phyloP scores from a whole-genome alignment of 164 flowering plant species.

The Chimonanthus praecox region DNA sequence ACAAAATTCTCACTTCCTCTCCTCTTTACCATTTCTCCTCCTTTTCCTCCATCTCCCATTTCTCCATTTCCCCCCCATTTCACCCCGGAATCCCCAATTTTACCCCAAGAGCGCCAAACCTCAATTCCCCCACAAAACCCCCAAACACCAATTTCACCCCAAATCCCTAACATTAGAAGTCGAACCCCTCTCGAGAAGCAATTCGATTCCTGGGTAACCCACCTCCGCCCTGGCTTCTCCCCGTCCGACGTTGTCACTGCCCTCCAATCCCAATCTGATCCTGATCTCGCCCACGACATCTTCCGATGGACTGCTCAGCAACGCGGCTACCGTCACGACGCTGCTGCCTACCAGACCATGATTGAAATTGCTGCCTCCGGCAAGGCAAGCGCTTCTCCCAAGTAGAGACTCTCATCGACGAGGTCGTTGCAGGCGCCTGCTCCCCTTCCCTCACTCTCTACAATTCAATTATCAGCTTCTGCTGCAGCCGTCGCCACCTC shows the following conservation, averaged over 20 bases:
- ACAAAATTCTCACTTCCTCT: background rate
- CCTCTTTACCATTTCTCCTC: background rate
- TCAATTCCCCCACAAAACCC: slow-evolving; percentile 6
- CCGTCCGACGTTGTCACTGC: slow-evolving; percentile 60
- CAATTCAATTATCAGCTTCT: slow-evolving; percentile 54
- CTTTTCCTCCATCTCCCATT: background rate
- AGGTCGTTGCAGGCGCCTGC: slow-evolving; percentile 83
- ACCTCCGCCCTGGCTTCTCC: slow-evolving; percentile 74
- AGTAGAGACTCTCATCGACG: slow-evolving; percentile 64
- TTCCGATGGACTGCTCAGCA: slow-evolving; percentile 89
- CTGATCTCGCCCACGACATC: slow-evolving; percentile 86
- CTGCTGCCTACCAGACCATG: slow-evolving; percentile 54
- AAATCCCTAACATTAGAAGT: slow-evolving; percentile 29
- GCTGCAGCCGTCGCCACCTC: slow-evolving; percentile 44
- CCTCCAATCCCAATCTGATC: slow-evolving; percentile 60
- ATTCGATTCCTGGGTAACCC: slow-evolving; percentile 67
- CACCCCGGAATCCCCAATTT: background rate
- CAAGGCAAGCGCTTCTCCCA: slow-evolving; percentile 35
- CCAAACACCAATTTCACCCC: background rate
- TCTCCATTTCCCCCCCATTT: slow-evolving; percentile 3
- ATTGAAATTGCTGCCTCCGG: slow-evolving; percentile 35
- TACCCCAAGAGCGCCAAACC: background rate
- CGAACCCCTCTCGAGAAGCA: slow-evolving; percentile 67
- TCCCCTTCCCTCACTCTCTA: slow-evolving; percentile 42
- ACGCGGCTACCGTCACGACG: slow-evolving; percentile 62